These are phyloP conservation scores for Phytophthora fragariaefolia DNA, from an alignment of 352 stramenopile genomes.

Conservation along the genomic window DNA sequence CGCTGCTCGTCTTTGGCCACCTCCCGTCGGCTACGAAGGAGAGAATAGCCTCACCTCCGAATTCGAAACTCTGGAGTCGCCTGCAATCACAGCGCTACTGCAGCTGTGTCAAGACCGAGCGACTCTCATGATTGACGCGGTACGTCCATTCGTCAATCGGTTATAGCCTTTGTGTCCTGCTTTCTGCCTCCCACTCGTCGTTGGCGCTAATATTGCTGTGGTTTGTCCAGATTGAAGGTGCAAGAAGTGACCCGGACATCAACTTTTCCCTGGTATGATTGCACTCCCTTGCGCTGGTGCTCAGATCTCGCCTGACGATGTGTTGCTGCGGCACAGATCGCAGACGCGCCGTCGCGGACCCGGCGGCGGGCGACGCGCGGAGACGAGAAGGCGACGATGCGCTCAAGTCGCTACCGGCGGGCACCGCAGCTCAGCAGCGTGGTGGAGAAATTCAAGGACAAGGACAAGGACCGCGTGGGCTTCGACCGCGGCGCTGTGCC, in stretches of 20 bases:
- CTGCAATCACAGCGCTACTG: conserved; percentile 67
- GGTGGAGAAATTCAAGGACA: conserved; percentile 34
- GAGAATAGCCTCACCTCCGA: conserved; percentile 63
- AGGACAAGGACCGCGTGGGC: conserved; percentile 33
- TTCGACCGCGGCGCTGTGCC: conserved; percentile 49
- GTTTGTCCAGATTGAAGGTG: conserved; percentile 64
- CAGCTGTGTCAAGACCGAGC: conserved; percentile 80
- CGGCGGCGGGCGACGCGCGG: conserved; percentile 31
- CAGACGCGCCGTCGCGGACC: conserved; percentile 18
- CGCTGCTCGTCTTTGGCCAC: conserved; percentile 66
- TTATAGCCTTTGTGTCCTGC: background rate
- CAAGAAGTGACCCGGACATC: conserved; percentile 64
- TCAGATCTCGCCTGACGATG: background rate
- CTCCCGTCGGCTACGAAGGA: conserved; percentile 52
- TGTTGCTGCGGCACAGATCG: conserved; percentile 17
- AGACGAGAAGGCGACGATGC: conserved; percentile 22
- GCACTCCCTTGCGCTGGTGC: background rate
- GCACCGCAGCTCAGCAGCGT: conserved; percentile 24
- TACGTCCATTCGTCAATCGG: conserved; percentile 25
- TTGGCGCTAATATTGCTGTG: conserved; percentile 5
- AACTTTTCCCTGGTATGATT: conserved; percentile 65
- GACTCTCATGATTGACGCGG: conserved; percentile 74
- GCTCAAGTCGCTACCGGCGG: conserved; percentile 27
- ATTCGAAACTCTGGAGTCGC: conserved; percentile 71
- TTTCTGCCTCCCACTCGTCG: background rate